Conservation (phyloP, 2,329 filamentous ascomycete species). For the Rutstroemia sp. region DNA sequence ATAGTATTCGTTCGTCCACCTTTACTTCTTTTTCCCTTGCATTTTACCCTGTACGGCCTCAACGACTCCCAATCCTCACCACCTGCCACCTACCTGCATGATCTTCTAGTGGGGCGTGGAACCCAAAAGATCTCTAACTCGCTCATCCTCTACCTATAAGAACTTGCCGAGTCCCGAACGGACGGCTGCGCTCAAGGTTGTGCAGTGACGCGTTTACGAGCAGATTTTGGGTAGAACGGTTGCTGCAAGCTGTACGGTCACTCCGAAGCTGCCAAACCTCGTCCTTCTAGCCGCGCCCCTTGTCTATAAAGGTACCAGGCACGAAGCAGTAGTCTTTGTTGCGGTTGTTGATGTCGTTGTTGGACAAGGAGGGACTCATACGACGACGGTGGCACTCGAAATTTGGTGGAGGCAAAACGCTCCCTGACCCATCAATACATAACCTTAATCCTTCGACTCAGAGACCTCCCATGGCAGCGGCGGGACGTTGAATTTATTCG, state of each 20-base stretch:
- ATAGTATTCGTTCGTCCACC: not conserved
- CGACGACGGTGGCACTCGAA: too few relatives aligned
- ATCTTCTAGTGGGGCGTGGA: constrained; percentile 3
- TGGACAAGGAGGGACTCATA: too few relatives aligned
- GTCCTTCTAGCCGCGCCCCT: not conserved
- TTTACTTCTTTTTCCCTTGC: not conserved
- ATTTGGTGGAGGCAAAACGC: not conserved
- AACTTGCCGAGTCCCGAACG: constrained; percentile 3
- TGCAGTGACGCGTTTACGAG: not conserved
- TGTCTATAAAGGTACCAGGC: too few relatives aligned
- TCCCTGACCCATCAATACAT: not conserved
- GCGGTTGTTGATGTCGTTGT: too few relatives aligned
- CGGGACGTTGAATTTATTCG: not conserved
- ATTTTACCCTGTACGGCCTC: not conserved
- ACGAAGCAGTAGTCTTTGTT: not conserved
- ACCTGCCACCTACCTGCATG: not conserved
- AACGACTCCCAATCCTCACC: not conserved
- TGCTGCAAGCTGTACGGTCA: constrained; percentile 6
- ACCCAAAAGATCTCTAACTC: constrained; percentile 4
- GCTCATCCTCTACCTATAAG: not conserved
- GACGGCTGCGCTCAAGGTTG: constrained; percentile 5
- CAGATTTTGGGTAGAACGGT: not conserved
- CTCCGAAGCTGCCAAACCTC: not conserved
- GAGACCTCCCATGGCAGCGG: not conserved
- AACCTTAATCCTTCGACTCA: not conserved